Evolutionary conservation across 306 rosid species (phyloP).

Genomic region (Heteromeles arbutifolia): DNA sequence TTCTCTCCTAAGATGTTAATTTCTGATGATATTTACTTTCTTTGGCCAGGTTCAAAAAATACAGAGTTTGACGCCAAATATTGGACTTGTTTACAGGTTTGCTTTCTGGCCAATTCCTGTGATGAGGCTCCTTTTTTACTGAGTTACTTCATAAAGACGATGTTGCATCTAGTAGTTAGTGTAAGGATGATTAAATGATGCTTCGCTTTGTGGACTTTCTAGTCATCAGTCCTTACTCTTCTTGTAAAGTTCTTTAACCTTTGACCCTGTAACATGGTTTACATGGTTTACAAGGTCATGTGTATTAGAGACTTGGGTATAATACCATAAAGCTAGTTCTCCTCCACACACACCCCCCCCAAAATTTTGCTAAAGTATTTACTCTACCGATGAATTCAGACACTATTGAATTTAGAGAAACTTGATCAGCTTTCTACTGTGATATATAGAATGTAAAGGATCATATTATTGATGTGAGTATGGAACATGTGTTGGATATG

Average conservation of each 20-base stretch:
- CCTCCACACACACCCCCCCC: too few relatives aligned
- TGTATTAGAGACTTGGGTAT: not conserved
- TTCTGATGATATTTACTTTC: not conserved
- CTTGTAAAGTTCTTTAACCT: not conserved
- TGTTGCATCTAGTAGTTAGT: not conserved
- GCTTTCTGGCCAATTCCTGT: constrained; percentile 6
- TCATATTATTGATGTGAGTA: not conserved
- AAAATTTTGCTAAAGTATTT: too few relatives aligned
- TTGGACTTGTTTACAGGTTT: constrained; percentile 94
- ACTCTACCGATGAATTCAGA: not conserved
- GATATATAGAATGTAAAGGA: not conserved
- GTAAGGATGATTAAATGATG: not conserved
- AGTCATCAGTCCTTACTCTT: too few relatives aligned
- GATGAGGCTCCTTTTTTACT: not conserved
- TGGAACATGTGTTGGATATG: not conserved
- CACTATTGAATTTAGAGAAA: not conserved
- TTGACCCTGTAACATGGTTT: not conserved
- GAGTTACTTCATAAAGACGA: not conserved
- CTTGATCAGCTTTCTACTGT: not conserved
- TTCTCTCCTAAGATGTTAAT: not conserved
- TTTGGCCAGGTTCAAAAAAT: constrained; percentile 78
- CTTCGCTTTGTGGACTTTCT: not conserved
- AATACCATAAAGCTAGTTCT: not conserved
- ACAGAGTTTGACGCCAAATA: constrained; percentile 79
- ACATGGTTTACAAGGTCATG: not conserved